phyloP scores from a whole-genome alignment of 257 asterid genomes.

The Ehretia macrophylla region DNA sequence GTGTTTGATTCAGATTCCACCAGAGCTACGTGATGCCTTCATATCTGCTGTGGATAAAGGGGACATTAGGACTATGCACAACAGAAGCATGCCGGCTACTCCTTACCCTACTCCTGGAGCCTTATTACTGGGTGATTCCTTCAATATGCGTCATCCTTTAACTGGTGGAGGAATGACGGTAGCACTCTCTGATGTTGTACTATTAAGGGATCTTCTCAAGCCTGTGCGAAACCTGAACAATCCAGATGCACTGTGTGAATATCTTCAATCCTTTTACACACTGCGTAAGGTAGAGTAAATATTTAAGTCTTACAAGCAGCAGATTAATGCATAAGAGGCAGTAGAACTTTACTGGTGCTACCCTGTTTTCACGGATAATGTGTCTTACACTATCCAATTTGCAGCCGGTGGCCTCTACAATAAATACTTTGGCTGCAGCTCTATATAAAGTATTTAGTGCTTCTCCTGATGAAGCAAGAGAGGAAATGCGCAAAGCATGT shows the following conservation, averaged over 20 bases:
- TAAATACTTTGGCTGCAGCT: constrained; percentile 49
- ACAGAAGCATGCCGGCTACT: constrained; percentile 56
- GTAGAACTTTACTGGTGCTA: not conserved
- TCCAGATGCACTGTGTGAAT: constrained; percentile 33
- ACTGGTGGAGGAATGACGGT: constrained; percentile 66
- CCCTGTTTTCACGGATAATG: not conserved
- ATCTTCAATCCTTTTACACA: constrained; percentile 46
- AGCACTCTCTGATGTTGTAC: constrained; percentile 51
- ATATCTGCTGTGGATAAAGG: constrained; percentile 43
- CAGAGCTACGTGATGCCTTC: constrained; percentile 40
- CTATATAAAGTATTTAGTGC: constrained; percentile 48
- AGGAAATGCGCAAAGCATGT: constrained; percentile 51
- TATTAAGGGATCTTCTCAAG: constrained; percentile 40
- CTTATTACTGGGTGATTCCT: constrained; percentile 48
- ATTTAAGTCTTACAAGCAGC: no score
- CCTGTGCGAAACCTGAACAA: constrained; percentile 38
- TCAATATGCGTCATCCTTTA: constrained; percentile 62
- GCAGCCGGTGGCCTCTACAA: constrained; percentile 58
- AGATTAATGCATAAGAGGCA: not conserved
- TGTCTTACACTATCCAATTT: not conserved
- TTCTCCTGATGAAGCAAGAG: constrained; percentile 49
- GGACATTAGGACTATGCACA: constrained; percentile 45
- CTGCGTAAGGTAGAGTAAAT: constrained; percentile 52
- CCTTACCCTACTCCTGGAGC: constrained; percentile 51
- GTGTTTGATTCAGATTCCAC: constrained; percentile 34